Evolutionary conservation across 2,329 filamentous ascomycete genomes (phyloP).

Genomic region (Fusarium vanettenii): DNA sequence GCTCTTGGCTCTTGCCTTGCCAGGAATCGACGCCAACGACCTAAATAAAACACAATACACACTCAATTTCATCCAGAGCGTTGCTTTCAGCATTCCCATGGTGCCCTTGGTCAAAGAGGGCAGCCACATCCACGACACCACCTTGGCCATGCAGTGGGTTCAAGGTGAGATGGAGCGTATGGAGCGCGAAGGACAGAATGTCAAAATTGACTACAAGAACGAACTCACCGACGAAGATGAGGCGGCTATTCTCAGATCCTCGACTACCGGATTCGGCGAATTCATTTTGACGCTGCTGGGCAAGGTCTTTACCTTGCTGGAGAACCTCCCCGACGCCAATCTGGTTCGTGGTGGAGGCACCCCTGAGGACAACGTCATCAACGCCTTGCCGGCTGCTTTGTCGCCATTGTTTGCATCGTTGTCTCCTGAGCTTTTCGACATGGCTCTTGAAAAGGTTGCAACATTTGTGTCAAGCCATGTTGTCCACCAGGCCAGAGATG

Average conservation of each 20-base stretch:
- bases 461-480: constrained; percentile 94
- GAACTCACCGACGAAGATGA: constrained; percentile 90
- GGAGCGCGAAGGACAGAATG: constrained; percentile 85
- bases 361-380: constrained; percentile 96
- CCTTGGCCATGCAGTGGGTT: constrained; percentile 91
- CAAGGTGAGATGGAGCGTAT: constrained; percentile 93
- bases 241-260: constrained; percentile 88
- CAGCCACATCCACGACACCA: constrained; percentile 76
- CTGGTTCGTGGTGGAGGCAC: constrained; percentile 84
- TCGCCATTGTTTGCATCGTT: constrained; percentile 90
- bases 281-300: constrained; percentile 92
- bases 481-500: constrained; percentile 95
- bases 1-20: constrained; percentile 88
- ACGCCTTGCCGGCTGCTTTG: constrained; percentile 90
- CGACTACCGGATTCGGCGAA: constrained; percentile 92
- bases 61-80: constrained; percentile 92
- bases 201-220: constrained; percentile 85
- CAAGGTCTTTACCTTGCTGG: constrained; percentile 93
- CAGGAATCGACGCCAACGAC: constrained; percentile 97
- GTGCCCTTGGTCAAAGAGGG: constrained; percentile 74
- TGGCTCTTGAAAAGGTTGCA: constrained; percentile 90
- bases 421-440: constrained; percentile 92
- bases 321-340: constrained; percentile 93
- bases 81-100: constrained; percentile 96
- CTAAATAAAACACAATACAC: constrained; percentile 96